phyloP scores from a whole-genome alignment of 1,284 basidiomycete species.

The Vanrija sp. region DNA sequence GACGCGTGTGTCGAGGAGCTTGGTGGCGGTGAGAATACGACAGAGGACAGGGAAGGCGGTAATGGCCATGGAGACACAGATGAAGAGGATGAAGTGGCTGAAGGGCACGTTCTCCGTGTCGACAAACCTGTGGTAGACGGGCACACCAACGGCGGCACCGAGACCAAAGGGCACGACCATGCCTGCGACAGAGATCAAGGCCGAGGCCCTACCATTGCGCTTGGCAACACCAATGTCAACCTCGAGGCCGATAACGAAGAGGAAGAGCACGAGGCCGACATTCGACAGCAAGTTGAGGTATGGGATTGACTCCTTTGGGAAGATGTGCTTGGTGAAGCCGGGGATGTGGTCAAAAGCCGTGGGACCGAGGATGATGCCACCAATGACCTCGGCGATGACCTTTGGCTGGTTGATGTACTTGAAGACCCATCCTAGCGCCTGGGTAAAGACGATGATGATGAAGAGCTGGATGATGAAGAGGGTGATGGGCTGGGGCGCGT shows the following conservation, averaged over 20 bases:
- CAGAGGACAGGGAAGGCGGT: conserved; percentile 92
- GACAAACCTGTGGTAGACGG: conserved; percentile 74
- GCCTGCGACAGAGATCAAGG: conserved; percentile 59
- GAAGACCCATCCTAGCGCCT: conserved; percentile 63
- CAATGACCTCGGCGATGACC: conserved; percentile 84
- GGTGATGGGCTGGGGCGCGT: conserved; percentile 58
- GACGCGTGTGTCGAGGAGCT: conserved; percentile 84
- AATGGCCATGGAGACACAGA: conserved; percentile 83
- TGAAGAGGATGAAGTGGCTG: conserved; percentile 89
- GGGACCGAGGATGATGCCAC: conserved; percentile 73
- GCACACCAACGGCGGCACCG: conserved; percentile 74
- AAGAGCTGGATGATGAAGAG: conserved; percentile 67
- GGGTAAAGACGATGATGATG: conserved; percentile 71
- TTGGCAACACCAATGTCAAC: conserved; percentile 77
- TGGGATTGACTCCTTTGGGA: conserved; percentile 66
- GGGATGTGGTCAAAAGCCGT: conserved; percentile 67
- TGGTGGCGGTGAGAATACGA: conserved; percentile 59
- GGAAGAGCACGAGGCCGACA: conserved; percentile 86
- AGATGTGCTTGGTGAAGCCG: conserved; percentile 76
- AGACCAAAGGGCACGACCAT: conserved; percentile 76
- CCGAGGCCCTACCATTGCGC: conserved; percentile 66
- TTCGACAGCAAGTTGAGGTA: conserved; percentile 87
- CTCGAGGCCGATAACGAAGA: conserved; percentile 89
- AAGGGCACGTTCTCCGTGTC: conserved; percentile 58
- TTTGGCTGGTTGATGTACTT: conserved; percentile 70